phyloP scores from a whole-genome alignment of 2,329 filamentous ascomycete species.

The Plenodomus lindquistii region DNA sequence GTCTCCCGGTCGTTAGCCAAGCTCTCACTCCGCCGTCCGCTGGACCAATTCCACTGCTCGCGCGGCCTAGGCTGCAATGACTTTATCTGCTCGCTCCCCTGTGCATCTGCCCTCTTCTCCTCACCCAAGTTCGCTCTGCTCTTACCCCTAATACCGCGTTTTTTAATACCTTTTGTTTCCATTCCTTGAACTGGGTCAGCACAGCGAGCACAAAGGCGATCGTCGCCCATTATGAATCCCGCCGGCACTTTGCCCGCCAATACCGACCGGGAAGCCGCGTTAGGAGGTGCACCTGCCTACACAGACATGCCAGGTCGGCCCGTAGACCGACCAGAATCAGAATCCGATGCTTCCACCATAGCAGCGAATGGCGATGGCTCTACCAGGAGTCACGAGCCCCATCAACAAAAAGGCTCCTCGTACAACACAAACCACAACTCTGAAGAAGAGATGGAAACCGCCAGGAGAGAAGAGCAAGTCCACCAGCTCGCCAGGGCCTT shows the following conservation, averaged over 20 bases:
- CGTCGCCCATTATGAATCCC: slow-evolving; percentile 45
- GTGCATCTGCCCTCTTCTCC: slow-evolving; percentile 1
- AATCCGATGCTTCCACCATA: slow-evolving; percentile 41
- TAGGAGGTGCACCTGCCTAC: slow-evolving; percentile 39
- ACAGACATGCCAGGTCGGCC: slow-evolving; percentile 13
- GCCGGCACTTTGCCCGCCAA: slow-evolving; percentile 51
- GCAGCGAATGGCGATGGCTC: slow-evolving; percentile 30
- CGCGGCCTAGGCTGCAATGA: slow-evolving; percentile 12
- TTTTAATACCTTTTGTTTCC: slow-evolving; percentile 10
- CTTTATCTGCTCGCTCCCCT: slow-evolving; percentile 17
- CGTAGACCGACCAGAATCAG: slow-evolving; percentile 21
- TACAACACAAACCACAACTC: slow-evolving; percentile 27
- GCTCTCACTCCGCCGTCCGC: slow-evolving; percentile 14
- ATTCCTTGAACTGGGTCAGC: slow-evolving; percentile 2
- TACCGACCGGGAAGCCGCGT: slow-evolving; percentile 45
- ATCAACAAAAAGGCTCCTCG: slow-evolving; percentile 17
- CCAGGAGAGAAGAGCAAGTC: slow-evolving; percentile 43
- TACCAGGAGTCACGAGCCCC: slow-evolving; percentile 22
- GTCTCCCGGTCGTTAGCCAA: slow-evolving; percentile 29
- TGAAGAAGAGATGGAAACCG: slow-evolving; percentile 21
- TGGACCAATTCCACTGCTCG: slow-evolving; percentile 19
- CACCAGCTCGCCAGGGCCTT: slow-evolving; percentile 48
- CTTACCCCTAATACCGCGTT: background rate
- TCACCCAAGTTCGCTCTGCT: background rate
- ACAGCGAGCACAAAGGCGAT: slow-evolving; percentile 10